Conservation (phyloP, 371 early-diverging fungal species). For the Apophysomyces trapeziformis region DNA sequence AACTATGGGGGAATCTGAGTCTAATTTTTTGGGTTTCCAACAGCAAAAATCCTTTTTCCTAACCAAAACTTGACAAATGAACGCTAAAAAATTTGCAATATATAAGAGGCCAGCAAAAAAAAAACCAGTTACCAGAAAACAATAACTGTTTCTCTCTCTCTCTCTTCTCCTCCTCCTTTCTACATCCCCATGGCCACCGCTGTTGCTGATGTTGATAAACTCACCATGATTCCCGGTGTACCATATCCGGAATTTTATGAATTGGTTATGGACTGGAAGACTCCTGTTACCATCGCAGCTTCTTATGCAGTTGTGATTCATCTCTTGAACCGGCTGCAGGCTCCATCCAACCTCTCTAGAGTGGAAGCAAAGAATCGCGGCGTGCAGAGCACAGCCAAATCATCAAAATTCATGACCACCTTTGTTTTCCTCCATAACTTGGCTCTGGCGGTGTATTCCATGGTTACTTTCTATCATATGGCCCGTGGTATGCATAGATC, state of each 20-base stretch:
- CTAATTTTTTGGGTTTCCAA: constrained; percentile 8
- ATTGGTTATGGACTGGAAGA: constrained; percentile 77
- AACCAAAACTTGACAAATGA: background rate
- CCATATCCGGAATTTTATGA: constrained; percentile 70
- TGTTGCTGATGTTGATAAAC: constrained; percentile 32
- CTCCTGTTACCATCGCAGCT: constrained; percentile 65
- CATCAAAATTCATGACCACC: constrained; percentile 64
- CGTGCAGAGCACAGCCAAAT: constrained; percentile 29
- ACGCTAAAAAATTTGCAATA: constrained; percentile 1
- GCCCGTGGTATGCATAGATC: constrained; percentile 56
- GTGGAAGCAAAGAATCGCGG: constrained; percentile 57
- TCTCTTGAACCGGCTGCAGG: constrained; percentile 63
- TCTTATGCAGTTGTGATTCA: constrained; percentile 40
- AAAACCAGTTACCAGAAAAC: constrained; percentile 7
- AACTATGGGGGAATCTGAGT: constrained; percentile 32
- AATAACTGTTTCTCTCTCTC: background rate
- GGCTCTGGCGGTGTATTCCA: constrained; percentile 70
- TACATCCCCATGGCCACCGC: constrained; percentile 7
- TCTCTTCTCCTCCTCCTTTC: constrained; percentile 3
- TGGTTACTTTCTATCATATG: constrained; percentile 70
- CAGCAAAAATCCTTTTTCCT: background rate
- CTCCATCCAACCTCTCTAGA: constrained; percentile 50
- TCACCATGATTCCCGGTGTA: constrained; percentile 50
- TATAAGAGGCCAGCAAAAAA: background rate
- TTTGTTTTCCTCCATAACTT: constrained; percentile 74